Conservation (phyloP, 164 flowering plant species). For the Akebia trifoliata region DNA sequence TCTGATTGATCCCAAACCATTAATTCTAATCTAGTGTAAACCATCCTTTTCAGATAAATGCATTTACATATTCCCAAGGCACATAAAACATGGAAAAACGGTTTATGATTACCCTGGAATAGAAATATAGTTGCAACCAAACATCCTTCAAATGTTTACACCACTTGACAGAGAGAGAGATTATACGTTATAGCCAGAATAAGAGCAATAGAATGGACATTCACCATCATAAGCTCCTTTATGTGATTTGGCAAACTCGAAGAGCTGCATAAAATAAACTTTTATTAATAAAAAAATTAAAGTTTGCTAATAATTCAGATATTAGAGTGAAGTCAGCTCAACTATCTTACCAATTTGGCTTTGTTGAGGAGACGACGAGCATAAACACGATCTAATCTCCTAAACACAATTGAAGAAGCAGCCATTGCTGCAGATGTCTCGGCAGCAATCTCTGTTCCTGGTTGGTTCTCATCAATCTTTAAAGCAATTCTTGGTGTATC, state of each 20-base stretch:
- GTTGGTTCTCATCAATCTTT: constrained; percentile 41
- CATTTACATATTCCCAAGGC: no score
- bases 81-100: no score
- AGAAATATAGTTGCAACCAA: no score
- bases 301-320: no score
- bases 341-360: constrained; percentile 65
- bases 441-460: constrained; percentile 89
- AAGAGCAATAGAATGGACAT: constrained; percentile 96
- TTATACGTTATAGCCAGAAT: constrained; percentile 80
- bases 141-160: no score
- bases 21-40: no score
- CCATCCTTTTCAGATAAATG: no score
- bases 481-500: constrained; percentile 59
- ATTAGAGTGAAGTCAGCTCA: no score
- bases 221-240: constrained; percentile 85
- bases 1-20: no score
- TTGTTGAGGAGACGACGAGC: constrained; percentile 67
- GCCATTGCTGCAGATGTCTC: constrained; percentile 93
- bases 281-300: no score
- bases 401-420: constrained; percentile 68
- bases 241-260: constrained; percentile 49
- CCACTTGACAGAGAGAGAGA: constrained; percentile 12
- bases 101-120: no score
- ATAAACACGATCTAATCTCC: constrained; percentile 35
- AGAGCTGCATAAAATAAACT: no score